phyloP scores from a whole-genome alignment of 2,329 filamentous ascomycete species.

The Juglanconis oblonga region DNA sequence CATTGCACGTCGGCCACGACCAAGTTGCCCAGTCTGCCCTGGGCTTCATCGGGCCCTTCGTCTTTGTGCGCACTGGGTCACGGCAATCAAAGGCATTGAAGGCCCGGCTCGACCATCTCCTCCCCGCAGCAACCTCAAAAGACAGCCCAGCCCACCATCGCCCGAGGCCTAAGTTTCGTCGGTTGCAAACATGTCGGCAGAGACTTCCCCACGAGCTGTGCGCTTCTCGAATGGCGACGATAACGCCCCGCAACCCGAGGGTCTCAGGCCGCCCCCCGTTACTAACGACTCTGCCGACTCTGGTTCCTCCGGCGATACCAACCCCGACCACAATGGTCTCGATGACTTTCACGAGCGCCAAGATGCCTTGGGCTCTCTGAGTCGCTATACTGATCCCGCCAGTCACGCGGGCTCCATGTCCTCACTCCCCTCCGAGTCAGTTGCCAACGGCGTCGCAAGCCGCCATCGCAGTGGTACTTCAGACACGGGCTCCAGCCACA shows the following conservation, averaged over 20 bases:
- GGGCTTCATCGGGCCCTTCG: neutral
- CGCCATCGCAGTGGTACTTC: constrained; percentile 35
- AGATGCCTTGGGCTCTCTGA: constrained; percentile 45
- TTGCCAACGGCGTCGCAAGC: constrained; percentile 41
- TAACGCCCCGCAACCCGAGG: constrained; percentile 40
- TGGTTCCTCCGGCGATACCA: constrained; percentile 43
- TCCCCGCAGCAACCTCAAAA: neutral
- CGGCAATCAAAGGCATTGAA: neutral
- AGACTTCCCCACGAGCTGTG: constrained; percentile 53
- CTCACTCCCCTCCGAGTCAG: constrained; percentile 38
- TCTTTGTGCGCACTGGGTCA: neutral
- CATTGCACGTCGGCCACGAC: neutral
- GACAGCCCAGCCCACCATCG: neutral
- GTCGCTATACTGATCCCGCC: constrained; percentile 40
- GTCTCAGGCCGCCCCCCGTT: constrained; percentile 33
- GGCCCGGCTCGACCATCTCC: neutral
- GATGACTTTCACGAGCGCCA: constrained; percentile 38
- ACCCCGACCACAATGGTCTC: constrained; percentile 41
- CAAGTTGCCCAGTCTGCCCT: neutral
- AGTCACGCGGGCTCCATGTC: constrained; percentile 40
- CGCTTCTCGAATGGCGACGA: constrained; percentile 53
- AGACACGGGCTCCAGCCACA: constrained; percentile 27
- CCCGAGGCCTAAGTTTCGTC: neutral
- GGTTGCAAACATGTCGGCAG: constrained; percentile 33
- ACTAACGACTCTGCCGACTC: constrained; percentile 48